Evolutionary conservation across 1,284 basidiomycete species (phyloP).

Genomic region (Chiua sp.): DNA sequence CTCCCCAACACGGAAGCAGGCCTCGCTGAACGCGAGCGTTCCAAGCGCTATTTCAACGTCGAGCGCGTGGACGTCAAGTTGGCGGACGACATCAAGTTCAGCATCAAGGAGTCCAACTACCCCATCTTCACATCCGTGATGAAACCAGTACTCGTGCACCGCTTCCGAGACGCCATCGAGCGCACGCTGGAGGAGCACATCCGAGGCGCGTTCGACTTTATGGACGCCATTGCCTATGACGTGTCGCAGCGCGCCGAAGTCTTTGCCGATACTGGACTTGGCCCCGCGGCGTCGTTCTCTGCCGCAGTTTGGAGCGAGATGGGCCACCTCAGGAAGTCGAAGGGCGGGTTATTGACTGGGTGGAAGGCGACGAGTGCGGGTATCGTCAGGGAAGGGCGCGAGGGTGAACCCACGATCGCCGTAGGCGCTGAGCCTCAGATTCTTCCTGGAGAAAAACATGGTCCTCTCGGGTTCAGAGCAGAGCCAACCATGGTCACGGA

Average conservation of each 20-base stretch:
- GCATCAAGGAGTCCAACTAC: constrained; percentile 65
- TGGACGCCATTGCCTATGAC: constrained; percentile 63
- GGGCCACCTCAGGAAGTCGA: constrained; percentile 53
- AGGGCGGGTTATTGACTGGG: constrained; percentile 42
- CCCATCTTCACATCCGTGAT: constrained; percentile 62
- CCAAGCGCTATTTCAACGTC: constrained; percentile 58
- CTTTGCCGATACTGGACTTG: constrained; percentile 65
- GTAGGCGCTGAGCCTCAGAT: constrained; percentile 76
- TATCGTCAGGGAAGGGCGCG: constrained; percentile 51
- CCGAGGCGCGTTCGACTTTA: constrained; percentile 50
- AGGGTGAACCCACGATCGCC: constrained; percentile 54
- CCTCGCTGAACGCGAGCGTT: constrained; percentile 46
- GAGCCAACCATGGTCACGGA: constrained; percentile 48
- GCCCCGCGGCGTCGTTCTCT: constrained; percentile 50
- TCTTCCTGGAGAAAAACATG: constrained; percentile 63
- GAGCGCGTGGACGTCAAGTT: constrained; percentile 58
- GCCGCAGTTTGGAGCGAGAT: constrained; percentile 70
- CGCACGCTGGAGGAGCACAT: constrained; percentile 60
- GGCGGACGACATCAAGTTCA: constrained; percentile 56
- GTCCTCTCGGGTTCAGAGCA: constrained; percentile 60
- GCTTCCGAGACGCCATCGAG: constrained; percentile 62
- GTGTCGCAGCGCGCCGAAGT: constrained; percentile 59
- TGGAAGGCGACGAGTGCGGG: constrained; percentile 66
- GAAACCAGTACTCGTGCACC: constrained; percentile 59
- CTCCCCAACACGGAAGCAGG: constrained; percentile 55